These are phyloP conservation scores for Phialophora tarda DNA, from an alignment of 2,329 filamentous ascomycete genomes.

Conservation along the genomic window DNA sequence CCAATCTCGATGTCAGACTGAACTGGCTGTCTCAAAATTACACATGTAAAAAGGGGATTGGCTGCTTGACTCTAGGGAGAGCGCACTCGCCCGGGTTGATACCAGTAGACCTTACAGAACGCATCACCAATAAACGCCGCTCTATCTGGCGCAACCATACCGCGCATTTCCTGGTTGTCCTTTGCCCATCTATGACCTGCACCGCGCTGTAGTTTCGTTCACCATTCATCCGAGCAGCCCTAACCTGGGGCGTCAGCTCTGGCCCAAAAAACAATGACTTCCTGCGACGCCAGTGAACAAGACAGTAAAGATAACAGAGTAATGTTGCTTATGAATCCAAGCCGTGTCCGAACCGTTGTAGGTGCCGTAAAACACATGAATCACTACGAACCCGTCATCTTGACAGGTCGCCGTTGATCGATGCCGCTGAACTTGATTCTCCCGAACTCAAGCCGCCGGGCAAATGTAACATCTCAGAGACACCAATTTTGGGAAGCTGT, in stretches of 20 bases:
- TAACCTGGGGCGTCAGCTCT: slow-evolving; percentile 7
- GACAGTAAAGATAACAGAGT: slow-evolving; percentile 11
- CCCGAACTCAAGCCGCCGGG: slow-evolving; percentile 72
- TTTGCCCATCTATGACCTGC: slow-evolving; percentile 34
- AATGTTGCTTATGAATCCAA: slow-evolving; percentile 6
- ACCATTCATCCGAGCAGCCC: slow-evolving; percentile 19
- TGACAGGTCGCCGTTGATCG: slow-evolving; percentile 68
- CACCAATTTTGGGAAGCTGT: slow-evolving; percentile 83
- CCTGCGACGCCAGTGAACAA: slow-evolving; percentile 10
- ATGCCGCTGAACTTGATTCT: slow-evolving; percentile 77
- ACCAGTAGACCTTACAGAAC: slow-evolving; percentile 24
- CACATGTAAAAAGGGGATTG: slow-evolving; percentile 36
- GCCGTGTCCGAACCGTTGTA: slow-evolving; percentile 3
- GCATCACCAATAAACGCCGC: slow-evolving; percentile 20
- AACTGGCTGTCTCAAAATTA: slow-evolving; percentile 33
- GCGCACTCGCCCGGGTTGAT: slow-evolving; percentile 22
- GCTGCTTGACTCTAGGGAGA: slow-evolving; percentile 23
- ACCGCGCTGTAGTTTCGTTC: slow-evolving; percentile 30
- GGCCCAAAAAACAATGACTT: slow-evolving; percentile 9
- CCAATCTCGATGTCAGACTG: slow-evolving; percentile 14
- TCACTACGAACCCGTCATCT: slow-evolving; percentile 18
- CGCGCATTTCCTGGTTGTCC: slow-evolving; percentile 25
- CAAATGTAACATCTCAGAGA: slow-evolving; percentile 79
- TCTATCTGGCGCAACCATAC: slow-evolving; percentile 34
- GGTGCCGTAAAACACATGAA: slow-evolving; percentile 4